Evolutionary conservation across 2,329 filamentous ascomycete species (phyloP), one percentile per base, ranked within the genome.

Genomic region (Verruconis gallopava): DNA sequence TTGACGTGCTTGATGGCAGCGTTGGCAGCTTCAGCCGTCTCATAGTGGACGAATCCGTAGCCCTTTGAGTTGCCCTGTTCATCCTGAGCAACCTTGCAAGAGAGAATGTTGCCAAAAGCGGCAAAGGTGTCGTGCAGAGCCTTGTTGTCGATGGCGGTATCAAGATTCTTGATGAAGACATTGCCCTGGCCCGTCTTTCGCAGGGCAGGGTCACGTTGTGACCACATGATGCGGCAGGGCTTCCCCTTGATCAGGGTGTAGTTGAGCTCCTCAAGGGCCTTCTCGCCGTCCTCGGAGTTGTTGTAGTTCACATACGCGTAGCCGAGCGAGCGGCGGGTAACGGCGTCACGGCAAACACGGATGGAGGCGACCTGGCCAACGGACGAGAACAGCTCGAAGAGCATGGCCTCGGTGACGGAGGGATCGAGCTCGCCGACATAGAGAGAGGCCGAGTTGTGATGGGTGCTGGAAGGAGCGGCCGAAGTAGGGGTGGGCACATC

Each of bases 281-380:
- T 93, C 75, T 98, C 91, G 56, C 91, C 91, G 63, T 98, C 91
- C 49, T 78, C 66, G 48, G 88, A 93, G 65, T 85, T 89, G 75
- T 96, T 98, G 79, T 96, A 98, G 79, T 98, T 98, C 69, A 98
- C 91, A 66, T 98, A 98, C 66, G 91, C 91, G 66, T 98, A 98
- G 53, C 91, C 91, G 53, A 98, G 85, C 51, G 91, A 98, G 67
- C 91, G 89, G 64, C 91, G 88, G 60, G 91, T 96, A 61, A 98
- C 88, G 49, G 91, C 89, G 61, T 98, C 91, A 69, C 91, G 91
- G 78, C 91, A 98, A 63, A 98, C 91, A 76, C 91, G 91, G 66
- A 98, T 98, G 48, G 91, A 98, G 52, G 91, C 91, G 57, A 98
- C 91, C 59, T 93, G 89, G 55, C 91, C 91, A 61, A 98, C 98